phyloP scores from a whole-genome alignment of 202 grass and related monocot genomes.

The Panicum virgatum region DNA sequence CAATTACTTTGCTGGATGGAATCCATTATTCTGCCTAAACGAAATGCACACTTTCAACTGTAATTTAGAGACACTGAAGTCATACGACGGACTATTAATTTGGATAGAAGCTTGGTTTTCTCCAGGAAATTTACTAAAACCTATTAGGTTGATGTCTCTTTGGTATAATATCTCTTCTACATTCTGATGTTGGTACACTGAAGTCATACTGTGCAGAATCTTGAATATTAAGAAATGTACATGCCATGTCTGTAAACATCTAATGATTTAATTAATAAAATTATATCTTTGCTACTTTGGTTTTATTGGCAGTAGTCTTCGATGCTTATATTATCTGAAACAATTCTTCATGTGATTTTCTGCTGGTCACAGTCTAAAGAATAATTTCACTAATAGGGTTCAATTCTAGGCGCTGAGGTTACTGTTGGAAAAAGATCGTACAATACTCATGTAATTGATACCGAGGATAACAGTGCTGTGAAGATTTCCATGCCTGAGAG shows the following conservation, averaged over 20 bases:
- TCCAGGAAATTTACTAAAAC: background rate
- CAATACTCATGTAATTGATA: conserved; percentile 72
- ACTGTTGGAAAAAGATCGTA: conserved; percentile 75
- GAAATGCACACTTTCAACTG: background rate
- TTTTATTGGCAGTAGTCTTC: background rate
- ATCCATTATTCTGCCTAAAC: background rate
- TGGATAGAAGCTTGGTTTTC: background rate
- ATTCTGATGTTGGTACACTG: conserved; percentile 21
- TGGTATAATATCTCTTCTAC: background rate
- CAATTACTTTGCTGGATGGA: background rate
- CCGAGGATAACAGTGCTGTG: conserved; percentile 53
- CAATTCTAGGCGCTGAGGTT: conserved; percentile 93
- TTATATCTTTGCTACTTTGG: background rate
- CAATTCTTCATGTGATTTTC: conserved; percentile 3
- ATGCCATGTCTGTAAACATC: background rate
- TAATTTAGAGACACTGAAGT: background rate
- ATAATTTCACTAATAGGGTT: conserved; percentile 94
- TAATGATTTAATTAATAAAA: background rate
- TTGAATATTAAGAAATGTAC: background rate
- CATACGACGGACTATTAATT: background rate
- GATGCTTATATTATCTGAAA: background rate
- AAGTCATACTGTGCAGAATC: background rate
- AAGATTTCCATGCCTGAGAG: conserved; percentile 48
- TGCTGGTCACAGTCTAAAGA: conserved; percentile 57
- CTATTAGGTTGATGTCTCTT: background rate